A percentile compares a stretch with the other conserved stretches of the same genome.
phyloP scores from a whole-genome alignment of 2,329 filamentous ascomycete genomes.

The Monosporascus sp. region DNA sequence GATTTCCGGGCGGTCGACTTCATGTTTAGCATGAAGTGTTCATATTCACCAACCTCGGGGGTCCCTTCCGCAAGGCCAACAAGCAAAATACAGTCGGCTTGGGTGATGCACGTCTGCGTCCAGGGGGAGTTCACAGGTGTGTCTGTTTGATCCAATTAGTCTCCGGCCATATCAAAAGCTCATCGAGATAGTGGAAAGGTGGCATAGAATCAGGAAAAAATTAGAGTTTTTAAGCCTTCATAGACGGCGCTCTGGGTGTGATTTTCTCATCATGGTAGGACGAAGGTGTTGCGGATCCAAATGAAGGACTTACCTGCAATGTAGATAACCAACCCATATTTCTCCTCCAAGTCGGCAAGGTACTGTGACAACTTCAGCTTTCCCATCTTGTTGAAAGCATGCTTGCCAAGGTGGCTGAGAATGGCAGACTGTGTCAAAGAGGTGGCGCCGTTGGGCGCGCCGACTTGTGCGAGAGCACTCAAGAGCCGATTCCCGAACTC shows the following conservation, averaged over 20 bases:
- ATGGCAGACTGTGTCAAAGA: constrained; percentile 92
- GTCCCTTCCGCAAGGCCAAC: constrained; percentile 89
- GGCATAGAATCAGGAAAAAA: constrained; percentile 56
- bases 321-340: constrained; percentile 92
- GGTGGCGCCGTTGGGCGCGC: constrained; percentile 82
- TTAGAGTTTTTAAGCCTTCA: constrained; percentile 60
- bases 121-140: constrained; percentile 96
- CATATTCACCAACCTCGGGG: constrained; percentile 89
- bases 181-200: constrained; percentile 4
- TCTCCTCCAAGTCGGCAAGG: constrained; percentile 92
- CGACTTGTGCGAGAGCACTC: constrained; percentile 83
- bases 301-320: constrained; percentile 61
- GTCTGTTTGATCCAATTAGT: constrained; percentile 49
- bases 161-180: not conserved
- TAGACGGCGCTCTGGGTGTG: constrained; percentile 44
- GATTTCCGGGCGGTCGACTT: constrained; percentile 96
- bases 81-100: constrained; percentile 92
- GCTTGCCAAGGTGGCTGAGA: constrained; percentile 87
- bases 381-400: constrained; percentile 96
- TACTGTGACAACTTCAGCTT: constrained; percentile 95
- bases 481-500: constrained; percentile 90
- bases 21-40: constrained; percentile 91
- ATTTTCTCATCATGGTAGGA: constrained; percentile 47
- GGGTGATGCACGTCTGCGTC: constrained; percentile 96
- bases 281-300: not conserved